Percentiles rank a stretch among this genome's conserved stretches.
These are phyloP conservation scores for Fusarium hostae DNA, from an alignment of 2,329 filamentous ascomycete genomes.

Conservation along the genomic window DNA sequence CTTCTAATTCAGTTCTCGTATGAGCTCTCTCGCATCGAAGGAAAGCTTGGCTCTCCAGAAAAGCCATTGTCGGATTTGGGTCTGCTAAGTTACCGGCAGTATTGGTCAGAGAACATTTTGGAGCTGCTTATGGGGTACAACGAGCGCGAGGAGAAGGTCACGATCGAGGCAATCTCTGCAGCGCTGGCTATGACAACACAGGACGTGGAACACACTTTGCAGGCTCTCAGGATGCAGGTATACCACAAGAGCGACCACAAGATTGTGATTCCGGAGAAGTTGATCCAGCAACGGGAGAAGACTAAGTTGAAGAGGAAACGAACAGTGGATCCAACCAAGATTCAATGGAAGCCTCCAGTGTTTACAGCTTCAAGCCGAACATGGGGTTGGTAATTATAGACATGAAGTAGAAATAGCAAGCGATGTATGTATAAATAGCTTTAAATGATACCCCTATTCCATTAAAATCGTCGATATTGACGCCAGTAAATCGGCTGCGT, in stretches of 20 bases:
- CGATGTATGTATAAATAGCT: slow-evolving; percentile 14
- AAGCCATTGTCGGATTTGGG: slow-evolving; percentile 96
- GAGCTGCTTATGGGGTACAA: slow-evolving; percentile 82
- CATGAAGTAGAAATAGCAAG: background rate
- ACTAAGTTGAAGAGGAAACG: slow-evolving; percentile 81
- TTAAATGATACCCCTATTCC: slow-evolving; percentile 37
- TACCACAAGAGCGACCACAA: slow-evolving; percentile 98
- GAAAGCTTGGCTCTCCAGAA: slow-evolving; percentile 93
- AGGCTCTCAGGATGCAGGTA: slow-evolving; percentile 93
- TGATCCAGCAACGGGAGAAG: slow-evolving; percentile 83
- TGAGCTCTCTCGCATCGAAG: slow-evolving; percentile 93
- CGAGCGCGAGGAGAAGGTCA: slow-evolving; percentile 76
- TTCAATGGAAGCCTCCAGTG: slow-evolving; percentile 96
- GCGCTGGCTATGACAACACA: slow-evolving; percentile 94
- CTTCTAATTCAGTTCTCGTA: slow-evolving; percentile 98
- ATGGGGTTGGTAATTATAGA: slow-evolving; percentile 83
- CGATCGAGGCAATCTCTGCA: slow-evolving; percentile 84
- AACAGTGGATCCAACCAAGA: slow-evolving; percentile 78
- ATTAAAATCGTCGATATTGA: background rate
- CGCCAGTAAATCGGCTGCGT: no score
- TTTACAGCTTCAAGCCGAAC: slow-evolving; percentile 91
- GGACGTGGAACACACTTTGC: slow-evolving; percentile 93
- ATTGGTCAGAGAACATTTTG: slow-evolving; percentile 96
- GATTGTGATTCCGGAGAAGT: slow-evolving; percentile 87
- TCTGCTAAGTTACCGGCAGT: slow-evolving; percentile 92